Conservation (phyloP, 331 rosid genomes). For the Quercus lobata region DNA sequence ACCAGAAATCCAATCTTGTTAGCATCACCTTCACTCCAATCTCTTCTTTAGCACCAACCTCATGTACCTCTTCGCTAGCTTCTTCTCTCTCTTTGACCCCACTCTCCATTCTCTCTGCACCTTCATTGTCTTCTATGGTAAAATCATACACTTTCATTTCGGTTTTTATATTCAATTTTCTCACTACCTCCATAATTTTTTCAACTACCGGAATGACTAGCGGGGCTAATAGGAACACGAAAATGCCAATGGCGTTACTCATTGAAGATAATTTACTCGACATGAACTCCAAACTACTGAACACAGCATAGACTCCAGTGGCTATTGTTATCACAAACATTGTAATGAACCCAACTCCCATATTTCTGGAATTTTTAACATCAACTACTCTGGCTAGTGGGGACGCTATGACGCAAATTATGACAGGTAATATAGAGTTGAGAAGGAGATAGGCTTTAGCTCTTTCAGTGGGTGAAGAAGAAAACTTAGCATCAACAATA, state of each 20-base stretch:
- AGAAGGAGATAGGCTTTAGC: conserved; percentile 55
- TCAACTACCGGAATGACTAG: conserved; percentile 35
- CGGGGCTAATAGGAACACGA: conserved; percentile 52
- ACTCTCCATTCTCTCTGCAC: neutral
- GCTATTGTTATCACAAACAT: conserved; percentile 63
- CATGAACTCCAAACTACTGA: conserved; percentile 48
- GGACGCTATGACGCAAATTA: conserved; percentile 26
- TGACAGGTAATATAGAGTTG: conserved; percentile 57
- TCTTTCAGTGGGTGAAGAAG: conserved; percentile 13
- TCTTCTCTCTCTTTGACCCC: conserved; percentile 2
- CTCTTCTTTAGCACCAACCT: conserved; percentile 47
- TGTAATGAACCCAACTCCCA: conserved; percentile 38
- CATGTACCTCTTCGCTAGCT: neutral
- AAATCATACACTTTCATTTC: conserved; percentile 43
- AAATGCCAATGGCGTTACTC: conserved; percentile 36
- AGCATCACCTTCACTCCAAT: conserved; percentile 76
- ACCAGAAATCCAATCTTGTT: conserved; percentile 72
- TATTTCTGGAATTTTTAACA: conserved; percentile 13
- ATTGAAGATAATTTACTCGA: conserved; percentile 30
- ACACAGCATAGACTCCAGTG: conserved; percentile 64
- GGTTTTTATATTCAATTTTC: conserved; percentile 25
- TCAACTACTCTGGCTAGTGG: conserved; percentile 41
- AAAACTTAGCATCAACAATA: conserved; percentile 37
- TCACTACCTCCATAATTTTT: conserved; percentile 24
- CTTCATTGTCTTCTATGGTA: conserved; percentile 42